Conservation (phyloP, 129 eudicot genomes). For the Lonicera japonica region DNA sequence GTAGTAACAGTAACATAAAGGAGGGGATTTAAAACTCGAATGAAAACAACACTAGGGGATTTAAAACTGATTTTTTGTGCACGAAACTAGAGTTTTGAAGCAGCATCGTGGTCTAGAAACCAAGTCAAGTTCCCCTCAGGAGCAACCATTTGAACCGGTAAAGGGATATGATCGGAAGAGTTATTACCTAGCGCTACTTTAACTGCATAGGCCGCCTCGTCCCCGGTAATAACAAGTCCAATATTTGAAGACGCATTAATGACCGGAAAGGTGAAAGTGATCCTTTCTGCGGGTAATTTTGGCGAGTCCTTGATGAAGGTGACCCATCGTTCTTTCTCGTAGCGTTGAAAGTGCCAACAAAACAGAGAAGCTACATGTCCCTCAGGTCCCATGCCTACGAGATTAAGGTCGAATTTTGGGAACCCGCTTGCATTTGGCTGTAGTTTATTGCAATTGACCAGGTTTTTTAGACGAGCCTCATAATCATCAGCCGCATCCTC, state of each 20-base stretch:
- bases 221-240: constrained; percentile 74
- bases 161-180: constrained; percentile 24
- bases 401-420: constrained; percentile 69
- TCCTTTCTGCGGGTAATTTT: constrained; percentile 84
- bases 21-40: no score
- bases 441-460: constrained; percentile 34
- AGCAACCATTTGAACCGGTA: constrained; percentile 57
- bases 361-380: constrained; percentile 94
- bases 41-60: no score
- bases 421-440: constrained; percentile 43
- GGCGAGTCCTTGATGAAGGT: constrained; percentile 81
- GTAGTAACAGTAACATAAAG: no score
- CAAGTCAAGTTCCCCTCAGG: constrained; percentile 64
- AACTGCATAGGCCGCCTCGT: constrained; percentile 53
- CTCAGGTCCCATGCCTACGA: constrained; percentile 93
- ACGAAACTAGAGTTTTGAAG: constrained; percentile 27
- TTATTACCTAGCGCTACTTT: constrained; percentile 38
- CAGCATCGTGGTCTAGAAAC: constrained; percentile 69
- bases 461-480: constrained; percentile 43
- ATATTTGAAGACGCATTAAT: constrained; percentile 66
- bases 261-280: constrained; percentile 82
- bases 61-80: no score
- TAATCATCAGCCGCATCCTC: constrained; percentile 81
- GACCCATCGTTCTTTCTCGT: constrained; percentile 68
- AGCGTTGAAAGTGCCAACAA: constrained; percentile 58